Base-by-base conservation (phyloP, 805 yeast species). In the Saturnispora mendoncae region DNA sequence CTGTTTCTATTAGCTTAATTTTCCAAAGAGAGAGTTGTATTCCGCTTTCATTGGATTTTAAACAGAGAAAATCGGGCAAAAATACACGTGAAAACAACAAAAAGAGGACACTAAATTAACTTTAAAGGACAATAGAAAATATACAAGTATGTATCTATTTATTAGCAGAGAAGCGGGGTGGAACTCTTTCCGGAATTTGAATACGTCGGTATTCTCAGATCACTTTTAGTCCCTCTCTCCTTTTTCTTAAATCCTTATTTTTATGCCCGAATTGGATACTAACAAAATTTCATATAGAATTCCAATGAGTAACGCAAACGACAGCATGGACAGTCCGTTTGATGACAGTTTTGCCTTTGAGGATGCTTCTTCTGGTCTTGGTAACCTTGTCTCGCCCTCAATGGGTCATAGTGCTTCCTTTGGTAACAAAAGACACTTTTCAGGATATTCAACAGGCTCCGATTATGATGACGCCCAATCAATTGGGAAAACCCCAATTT, bases 401-500 rank as follows among this genome's bases (percentile, higher is more conserved):
- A 33, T 36, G 23, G 52, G 47, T 4, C 49, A 41, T 33, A 39
- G 30, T n/a, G 36, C 33, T 7, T 45, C 45, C 20, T 40, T 36
- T 33, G 32, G 39, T 14, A 41, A 33, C 4, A 49, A 38, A 25
- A 42, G 51, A n/a, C 46, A 47, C 21, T 43, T 49, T 23, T 47
- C 51, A 21, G 48, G 47, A n/a, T 43, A 47, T 31, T 42, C 45
- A 21, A 45, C 47, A 3, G 38, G 38, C 13, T 50, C 50, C 4
- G 41, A 42, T 24, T 44, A 36, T 33, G 50, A 47, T 27, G 52
- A 48, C 39, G 41, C 48, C n/a, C 43, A 17, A 9, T 50, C 53
- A 21, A 46, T 51, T 32, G 48, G 50, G 10, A 51, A 55, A 26
- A 53, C 61, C 10, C 60, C 60, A 26, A 50, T 44, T 17, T n/a